phyloP scores from a whole-genome alignment of 140 eudicot species.

The Flaveria floridana region DNA sequence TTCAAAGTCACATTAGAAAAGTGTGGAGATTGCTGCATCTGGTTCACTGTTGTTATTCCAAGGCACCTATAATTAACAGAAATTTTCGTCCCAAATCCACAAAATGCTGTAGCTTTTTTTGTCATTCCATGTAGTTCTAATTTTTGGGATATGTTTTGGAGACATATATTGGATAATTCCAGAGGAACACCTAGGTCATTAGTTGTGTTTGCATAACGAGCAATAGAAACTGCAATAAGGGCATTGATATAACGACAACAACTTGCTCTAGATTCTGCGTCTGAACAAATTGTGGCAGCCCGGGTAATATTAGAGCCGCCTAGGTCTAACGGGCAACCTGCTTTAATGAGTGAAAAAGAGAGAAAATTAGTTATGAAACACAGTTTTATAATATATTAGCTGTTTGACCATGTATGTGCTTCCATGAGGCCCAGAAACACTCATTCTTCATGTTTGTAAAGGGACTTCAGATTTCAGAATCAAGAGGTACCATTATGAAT shows the following conservation, averaged over 20 bases:
- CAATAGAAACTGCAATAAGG: constrained; percentile 65
- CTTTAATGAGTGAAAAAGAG: constrained; percentile 25
- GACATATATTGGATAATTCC: constrained; percentile 60
- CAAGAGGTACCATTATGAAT: constrained; percentile 10
- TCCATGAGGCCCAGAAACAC: constrained; percentile 10
- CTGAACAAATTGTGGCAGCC: constrained; percentile 67
- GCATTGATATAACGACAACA: constrained; percentile 94
- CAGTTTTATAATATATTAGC: background rate
- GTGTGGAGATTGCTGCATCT: constrained; percentile 83
- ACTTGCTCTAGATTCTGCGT: constrained; percentile 58
- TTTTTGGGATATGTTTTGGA: constrained; percentile 55
- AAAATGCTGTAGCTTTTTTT: constrained; percentile 60
- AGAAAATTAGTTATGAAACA: constrained; percentile 22
- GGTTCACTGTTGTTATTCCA: constrained; percentile 76
- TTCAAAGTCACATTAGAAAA: constrained; percentile 48
- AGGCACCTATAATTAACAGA: constrained; percentile 76
- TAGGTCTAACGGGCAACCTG: constrained; percentile 92
- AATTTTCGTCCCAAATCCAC: constrained; percentile 88
- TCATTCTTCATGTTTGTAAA: constrained; percentile 7
- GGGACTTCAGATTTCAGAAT: background rate
- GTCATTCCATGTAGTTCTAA: constrained; percentile 72
- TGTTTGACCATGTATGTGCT: background rate
- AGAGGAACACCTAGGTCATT: constrained; percentile 68
- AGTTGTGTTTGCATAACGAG: constrained; percentile 81
- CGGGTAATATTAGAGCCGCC: constrained; percentile 64